Percentiles rank a stretch among this genome's conserved stretches.
These are phyloP conservation scores for Xylaria cubensis DNA, from an alignment of 495 filamentous ascomycete species.

Conservation along the genomic window DNA sequence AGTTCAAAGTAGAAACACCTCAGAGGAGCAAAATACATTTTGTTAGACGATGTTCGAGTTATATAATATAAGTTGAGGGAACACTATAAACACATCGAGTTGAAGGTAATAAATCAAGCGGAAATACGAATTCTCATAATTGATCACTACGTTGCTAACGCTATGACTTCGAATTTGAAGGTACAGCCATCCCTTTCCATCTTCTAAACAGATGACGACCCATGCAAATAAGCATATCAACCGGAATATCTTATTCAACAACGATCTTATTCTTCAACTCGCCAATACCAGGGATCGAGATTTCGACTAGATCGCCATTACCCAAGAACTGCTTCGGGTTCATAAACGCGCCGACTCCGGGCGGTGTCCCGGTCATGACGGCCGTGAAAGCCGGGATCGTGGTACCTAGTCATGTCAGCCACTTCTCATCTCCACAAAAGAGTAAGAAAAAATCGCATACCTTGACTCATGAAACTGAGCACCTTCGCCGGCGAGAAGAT, in stretches of 20 bases:
- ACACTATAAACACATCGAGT: background rate
- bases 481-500: conserved; percentile 41
- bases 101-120: background rate
- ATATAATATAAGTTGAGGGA: background rate
- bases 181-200: background rate
- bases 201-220: background rate
- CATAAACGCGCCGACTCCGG: conserved; percentile 48
- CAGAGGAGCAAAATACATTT: background rate
- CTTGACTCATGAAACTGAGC: conserved; percentile 42
- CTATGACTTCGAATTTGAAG: background rate
- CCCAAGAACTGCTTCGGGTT: conserved; percentile 42
- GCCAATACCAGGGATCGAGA: conserved; percentile 43
- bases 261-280: conserved; percentile 42
- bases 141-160: background rate
- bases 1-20: background rate
- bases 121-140: background rate
- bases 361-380: conserved; percentile 53
- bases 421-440: background rate
- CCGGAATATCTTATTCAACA: conserved; percentile 34
- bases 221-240: background rate
- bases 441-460: conserved; percentile 26
- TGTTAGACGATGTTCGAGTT: background rate
- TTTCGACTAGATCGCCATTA: conserved; percentile 50
- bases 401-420: conserved; percentile 28
- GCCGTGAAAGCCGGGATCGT: conserved; percentile 45